Evolutionary conservation across 2,329 filamentous ascomycete species (phyloP).

Genomic region (Cercospora sp.): DNA sequence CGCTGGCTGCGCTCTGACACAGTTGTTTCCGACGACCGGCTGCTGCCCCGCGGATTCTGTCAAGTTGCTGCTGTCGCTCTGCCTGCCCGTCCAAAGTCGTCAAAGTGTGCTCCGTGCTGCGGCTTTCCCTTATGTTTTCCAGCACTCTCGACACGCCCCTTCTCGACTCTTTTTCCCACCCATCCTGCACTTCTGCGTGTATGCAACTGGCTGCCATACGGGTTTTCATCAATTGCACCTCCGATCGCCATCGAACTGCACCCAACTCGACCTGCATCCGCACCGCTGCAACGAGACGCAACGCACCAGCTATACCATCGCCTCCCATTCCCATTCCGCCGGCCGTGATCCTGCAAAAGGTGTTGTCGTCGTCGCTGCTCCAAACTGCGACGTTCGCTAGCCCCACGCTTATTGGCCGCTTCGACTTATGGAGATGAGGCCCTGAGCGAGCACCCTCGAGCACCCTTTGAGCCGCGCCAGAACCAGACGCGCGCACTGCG

Average conservation of each 20-base stretch:
- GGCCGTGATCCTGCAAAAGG: neutral
- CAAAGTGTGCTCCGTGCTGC: constrained; percentile 5
- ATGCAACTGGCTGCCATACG: neutral
- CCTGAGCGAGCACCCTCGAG: constrained; percentile 9
- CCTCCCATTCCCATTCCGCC: neutral
- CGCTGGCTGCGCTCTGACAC: constrained; percentile 3
- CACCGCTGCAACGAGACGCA: neutral
- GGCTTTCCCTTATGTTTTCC: constrained; percentile 10
- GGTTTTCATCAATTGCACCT: constrained; percentile 14
- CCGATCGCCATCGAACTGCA: neutral
- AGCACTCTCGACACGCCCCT: constrained; percentile 7
- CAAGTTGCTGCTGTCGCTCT: neutral
- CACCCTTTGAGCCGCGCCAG: neutral
- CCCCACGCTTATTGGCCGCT: constrained; percentile 16
- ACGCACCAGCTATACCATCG: neutral
- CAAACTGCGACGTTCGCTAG: constrained; percentile 12
- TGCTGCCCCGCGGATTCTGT: constrained; percentile 8
- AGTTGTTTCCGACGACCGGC: constrained; percentile 5
- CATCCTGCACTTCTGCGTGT: constrained; percentile 12
- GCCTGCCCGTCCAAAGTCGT: neutral
- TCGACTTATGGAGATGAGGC: constrained; percentile 10
- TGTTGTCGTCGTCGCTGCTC: constrained; percentile 11
- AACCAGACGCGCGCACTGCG: neutral
- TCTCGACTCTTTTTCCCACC: constrained; percentile 17
- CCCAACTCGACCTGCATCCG: constrained; percentile 1